Evolutionary conservation across 1,284 basidiomycete genomes (phyloP).

Genomic region (Cystobasidiaceae sp.): DNA sequence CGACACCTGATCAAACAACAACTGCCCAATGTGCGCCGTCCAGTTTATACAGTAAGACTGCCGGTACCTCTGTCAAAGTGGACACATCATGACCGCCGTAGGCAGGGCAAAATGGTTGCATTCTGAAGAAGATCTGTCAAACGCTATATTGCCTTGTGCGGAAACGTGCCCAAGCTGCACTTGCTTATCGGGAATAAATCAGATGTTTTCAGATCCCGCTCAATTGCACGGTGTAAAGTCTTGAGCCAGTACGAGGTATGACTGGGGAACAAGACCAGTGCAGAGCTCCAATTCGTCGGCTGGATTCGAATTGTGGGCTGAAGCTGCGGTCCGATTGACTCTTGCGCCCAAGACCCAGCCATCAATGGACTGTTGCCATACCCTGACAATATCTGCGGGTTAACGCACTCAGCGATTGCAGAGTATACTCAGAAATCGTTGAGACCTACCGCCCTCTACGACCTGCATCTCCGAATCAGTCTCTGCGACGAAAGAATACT

Average conservation of each 20-base stretch:
- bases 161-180: no score
- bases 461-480: slow-evolving; percentile 19
- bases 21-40: no score
- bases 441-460: slow-evolving; percentile 16
- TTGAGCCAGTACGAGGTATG: slow-evolving; percentile 15
- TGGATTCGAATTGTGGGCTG: background rate
- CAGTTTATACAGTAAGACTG: no score
- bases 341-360: slow-evolving; percentile 32
- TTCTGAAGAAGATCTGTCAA: no score
- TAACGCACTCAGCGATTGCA: background rate
- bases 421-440: background rate
- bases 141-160: no score
- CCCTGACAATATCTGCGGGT: slow-evolving; percentile 14
- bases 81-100: no score
- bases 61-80: no score
- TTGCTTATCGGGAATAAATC: no score
- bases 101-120: no score
- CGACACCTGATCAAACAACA: no score
- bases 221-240: no score
- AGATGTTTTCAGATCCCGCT: no score
- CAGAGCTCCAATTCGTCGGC: slow-evolving; percentile 7
- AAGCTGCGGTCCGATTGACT: background rate
- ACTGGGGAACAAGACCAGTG: slow-evolving; percentile 31
- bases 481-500: slow-evolving; percentile 28
- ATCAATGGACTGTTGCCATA: slow-evolving; percentile 28